Evolutionary conservation across 78 protist genomes (phyloP), one percentile per base, ranked within the genome.

Genomic region (Bodo saltans): DNA sequence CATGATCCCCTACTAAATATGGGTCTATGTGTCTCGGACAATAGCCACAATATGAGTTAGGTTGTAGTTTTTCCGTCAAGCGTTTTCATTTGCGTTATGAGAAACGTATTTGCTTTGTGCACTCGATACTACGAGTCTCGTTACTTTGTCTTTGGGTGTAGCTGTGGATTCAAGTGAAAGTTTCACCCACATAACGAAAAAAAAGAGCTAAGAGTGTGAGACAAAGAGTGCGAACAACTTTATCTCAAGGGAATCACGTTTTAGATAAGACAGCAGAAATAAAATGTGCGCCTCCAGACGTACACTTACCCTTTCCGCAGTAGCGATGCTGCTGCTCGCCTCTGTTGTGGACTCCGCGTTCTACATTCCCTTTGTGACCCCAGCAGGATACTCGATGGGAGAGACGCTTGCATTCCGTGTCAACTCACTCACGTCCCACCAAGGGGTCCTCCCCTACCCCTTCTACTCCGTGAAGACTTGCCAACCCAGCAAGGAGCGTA

Each of bases 401-500:
- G 60, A 47, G 8, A 47, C n/a, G n/a, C 60, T 76, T 29, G 28
- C 17, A 1, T 4, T 76, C 11, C 1, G 30, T 33, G 81, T 38
- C 34, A 76, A 76, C 69, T 37, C 53, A 3, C 8, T 76, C 69
- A 76, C 81, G 38, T 30, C 42, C 81, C 12, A 30, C 69, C 12
- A 68, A 38, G 60, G 81, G 32, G 34, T 76, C 4, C 8, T 76
- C 11, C 81, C 81, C 27, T 76, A 37, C 69, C 42, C 42, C 27
- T 21, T 12, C 27, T 76, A 76, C 81, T 30, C 42, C 69, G 35
- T 76, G 69, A 39, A 4, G 3, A 76, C 52, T 1, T 76, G 81
- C 35, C 17, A 47, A 3, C 81, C 81, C 32, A 1, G 69, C 8
- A 38, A 11, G 29, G 52, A 23, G 40, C 29, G 1, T 2, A 23